Base-by-base conservation (phyloP, 2,329 filamentous ascomycete species). In the Stagonosporopsis rhizophila region DNA sequence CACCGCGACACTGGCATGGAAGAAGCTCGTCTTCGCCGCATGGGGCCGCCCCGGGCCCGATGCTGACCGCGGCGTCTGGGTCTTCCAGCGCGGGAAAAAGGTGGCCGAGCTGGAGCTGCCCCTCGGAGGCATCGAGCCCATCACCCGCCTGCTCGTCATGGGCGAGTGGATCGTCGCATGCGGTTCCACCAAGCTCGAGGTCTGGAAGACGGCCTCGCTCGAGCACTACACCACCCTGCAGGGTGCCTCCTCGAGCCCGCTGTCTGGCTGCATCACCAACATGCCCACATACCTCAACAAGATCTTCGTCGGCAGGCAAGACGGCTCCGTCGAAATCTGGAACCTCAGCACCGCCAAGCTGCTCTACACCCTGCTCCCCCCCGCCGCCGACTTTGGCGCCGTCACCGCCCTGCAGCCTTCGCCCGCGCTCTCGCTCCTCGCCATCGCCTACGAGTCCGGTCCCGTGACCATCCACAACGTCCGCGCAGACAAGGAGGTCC, bases 201-300 rank as follows among this genome's bases (percentile, higher is more conserved):
- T 99, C 12, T 99, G 94, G 92, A 96, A 93, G 76, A 88, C 89
- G 41, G 79, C 84, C 12, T 92, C 87, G 1, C 83, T 90, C 28
- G 92, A 97, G 75, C 91, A 98, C 75, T 96, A 98, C 77, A 96
- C 94, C 0, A 93, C 91, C 0, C 82, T 98, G 44, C 78, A 80
- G 23, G 79, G 79, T 59, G 81, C 85, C 28, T 83, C 83, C 19
- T 85, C 85, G 52, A 88, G 87, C 64, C 80, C 88, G 63, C 86
- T 97, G 54, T 92, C 90, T 0, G 90, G 90, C 22, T 87, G 89
- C 45, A 84, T 96, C 65, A 89, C 87, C 72, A 96, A 86, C 68
- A 92, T 98, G 89, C 93, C 94, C 1, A 98, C 95, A 0, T 96
- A 92, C 75, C 78, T 99, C 58, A 99, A 99, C 82, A 99, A 99